These are phyloP conservation scores for Neurospora terricola DNA, from an alignment of 495 filamentous ascomycete species.

Conservation along the genomic window DNA sequence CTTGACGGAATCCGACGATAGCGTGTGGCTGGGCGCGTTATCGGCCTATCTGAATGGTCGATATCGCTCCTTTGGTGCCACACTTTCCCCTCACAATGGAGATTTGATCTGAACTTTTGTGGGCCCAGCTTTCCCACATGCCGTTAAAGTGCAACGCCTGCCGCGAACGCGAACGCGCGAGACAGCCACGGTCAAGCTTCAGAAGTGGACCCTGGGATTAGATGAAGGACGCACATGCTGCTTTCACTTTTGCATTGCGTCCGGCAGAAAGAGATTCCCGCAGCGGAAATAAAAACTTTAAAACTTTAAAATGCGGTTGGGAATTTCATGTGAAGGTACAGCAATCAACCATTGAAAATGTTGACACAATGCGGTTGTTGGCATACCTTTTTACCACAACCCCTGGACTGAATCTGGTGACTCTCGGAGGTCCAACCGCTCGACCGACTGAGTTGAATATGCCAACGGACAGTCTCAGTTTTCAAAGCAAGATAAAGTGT, in stretches of 20 bases:
- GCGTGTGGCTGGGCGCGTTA: not conserved
- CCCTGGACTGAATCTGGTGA: not conserved
- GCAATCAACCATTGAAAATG: not conserved
- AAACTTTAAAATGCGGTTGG: not conserved
- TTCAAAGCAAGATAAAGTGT: not conserved
- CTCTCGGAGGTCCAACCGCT: not conserved
- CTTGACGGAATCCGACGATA: not conserved
- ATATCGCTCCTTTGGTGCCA: not conserved
- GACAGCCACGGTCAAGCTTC: not conserved
- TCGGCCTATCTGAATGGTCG: not conserved
- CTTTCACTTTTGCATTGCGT: not conserved
- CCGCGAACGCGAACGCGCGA: not conserved
- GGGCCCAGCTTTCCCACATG: not conserved
- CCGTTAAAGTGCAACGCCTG: not conserved
- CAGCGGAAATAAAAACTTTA: not conserved
- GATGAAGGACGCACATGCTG: not conserved
- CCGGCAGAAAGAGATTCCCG: not conserved
- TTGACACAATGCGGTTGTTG: not conserved
- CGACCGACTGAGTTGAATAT: not conserved
- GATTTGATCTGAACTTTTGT: not conserved
- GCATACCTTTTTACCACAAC: not conserved
- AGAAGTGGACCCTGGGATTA: not conserved
- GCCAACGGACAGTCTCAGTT: not conserved
- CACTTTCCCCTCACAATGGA: not conserved
- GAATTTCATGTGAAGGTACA: not conserved